Conservation (phyloP, 2,329 filamentous ascomycete species). For the Fusarium armeniacum region DNA sequence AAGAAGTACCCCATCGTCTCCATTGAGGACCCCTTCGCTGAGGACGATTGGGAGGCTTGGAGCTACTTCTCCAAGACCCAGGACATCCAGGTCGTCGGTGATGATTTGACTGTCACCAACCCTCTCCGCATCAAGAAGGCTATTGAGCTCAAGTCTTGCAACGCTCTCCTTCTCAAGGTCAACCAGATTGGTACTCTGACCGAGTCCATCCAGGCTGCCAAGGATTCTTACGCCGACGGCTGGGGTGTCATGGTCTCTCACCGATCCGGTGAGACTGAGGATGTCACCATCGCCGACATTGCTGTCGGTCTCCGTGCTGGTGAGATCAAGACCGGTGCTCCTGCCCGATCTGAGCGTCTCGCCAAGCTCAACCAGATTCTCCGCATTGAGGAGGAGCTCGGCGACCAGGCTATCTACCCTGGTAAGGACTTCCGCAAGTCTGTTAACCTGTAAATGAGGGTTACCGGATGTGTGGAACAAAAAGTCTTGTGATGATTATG, state of each 20-base stretch:
- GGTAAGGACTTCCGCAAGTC: conserved; percentile 92
- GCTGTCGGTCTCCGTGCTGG: conserved; percentile 96
- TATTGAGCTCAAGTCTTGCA: conserved; percentile 98
- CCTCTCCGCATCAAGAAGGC: conserved; percentile 99
- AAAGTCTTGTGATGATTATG: conserved; percentile 46
- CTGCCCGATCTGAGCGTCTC: conserved; percentile 95
- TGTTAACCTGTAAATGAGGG: conserved; percentile 80
- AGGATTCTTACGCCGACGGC: conserved; percentile 94
- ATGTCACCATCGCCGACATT: conserved; percentile 99
- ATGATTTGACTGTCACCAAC: conserved; percentile 99
- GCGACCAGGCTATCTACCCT: conserved; percentile 90
- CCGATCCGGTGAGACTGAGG: conserved; percentile 98
- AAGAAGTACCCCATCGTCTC: conserved; percentile 98
- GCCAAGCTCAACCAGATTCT: conserved; percentile 99
- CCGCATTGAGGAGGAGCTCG: conserved; percentile 99
- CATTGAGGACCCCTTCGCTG: conserved; percentile 99
- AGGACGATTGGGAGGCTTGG: conserved; percentile 99
- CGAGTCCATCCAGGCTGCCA: conserved; percentile 98
- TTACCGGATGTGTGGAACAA: conserved; percentile 22
- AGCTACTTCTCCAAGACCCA: conserved; percentile 99
- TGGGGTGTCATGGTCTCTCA: conserved; percentile 99
- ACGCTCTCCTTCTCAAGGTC: conserved; percentile 98
- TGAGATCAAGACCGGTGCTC: conserved; percentile 99
- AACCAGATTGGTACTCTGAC: conserved; percentile 99
- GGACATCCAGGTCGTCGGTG: conserved; percentile 98